phyloP scores from a whole-genome alignment of 2,329 filamentous ascomycete genomes.

The Colletotrichum abscissum region DNA sequence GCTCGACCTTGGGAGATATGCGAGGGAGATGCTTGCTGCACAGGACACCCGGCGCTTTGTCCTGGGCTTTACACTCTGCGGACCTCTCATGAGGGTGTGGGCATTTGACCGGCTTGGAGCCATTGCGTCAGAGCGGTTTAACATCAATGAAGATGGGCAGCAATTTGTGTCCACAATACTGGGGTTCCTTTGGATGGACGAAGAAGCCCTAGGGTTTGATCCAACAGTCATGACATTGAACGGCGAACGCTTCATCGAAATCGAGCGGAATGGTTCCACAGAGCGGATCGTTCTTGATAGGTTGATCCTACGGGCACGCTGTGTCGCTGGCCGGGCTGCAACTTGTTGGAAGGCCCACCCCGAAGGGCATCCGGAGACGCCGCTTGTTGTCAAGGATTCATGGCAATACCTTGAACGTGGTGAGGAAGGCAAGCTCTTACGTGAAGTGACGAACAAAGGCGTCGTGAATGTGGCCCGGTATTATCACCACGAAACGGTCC shows the following conservation, averaged over 20 bases:
- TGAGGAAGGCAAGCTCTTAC: slow-evolving; percentile 54
- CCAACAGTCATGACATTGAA: slow-evolving; percentile 50
- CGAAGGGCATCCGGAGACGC: slow-evolving; percentile 43
- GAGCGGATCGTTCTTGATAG: slow-evolving; percentile 55
- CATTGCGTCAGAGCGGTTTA: slow-evolving; percentile 53
- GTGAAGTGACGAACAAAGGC: slow-evolving; percentile 47
- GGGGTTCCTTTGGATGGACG: slow-evolving; percentile 54
- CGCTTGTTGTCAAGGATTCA: slow-evolving; percentile 58
- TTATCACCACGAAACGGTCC: slow-evolving; percentile 55
- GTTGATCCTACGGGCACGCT: slow-evolving; percentile 46
- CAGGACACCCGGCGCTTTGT: slow-evolving; percentile 53
- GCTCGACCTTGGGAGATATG: slow-evolving; percentile 54
- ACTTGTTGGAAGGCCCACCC: slow-evolving; percentile 42
- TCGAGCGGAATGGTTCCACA: slow-evolving; percentile 48
- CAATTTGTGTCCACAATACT: slow-evolving; percentile 50
- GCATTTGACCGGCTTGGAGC: slow-evolving; percentile 54
- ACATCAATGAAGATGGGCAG: slow-evolving; percentile 53
- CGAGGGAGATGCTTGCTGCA: slow-evolving; percentile 44
- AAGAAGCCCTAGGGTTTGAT: slow-evolving; percentile 55
- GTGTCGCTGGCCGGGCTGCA: slow-evolving; percentile 52
- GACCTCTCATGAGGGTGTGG: slow-evolving; percentile 53
- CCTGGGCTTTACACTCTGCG: slow-evolving; percentile 54
- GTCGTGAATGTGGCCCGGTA: slow-evolving; percentile 54
- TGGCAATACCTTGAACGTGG: slow-evolving; percentile 54
- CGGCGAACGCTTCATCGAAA: slow-evolving; percentile 50